Evolutionary conservation across 306 rosid species (phyloP).

Genomic region (Begonia masoniana): DNA sequence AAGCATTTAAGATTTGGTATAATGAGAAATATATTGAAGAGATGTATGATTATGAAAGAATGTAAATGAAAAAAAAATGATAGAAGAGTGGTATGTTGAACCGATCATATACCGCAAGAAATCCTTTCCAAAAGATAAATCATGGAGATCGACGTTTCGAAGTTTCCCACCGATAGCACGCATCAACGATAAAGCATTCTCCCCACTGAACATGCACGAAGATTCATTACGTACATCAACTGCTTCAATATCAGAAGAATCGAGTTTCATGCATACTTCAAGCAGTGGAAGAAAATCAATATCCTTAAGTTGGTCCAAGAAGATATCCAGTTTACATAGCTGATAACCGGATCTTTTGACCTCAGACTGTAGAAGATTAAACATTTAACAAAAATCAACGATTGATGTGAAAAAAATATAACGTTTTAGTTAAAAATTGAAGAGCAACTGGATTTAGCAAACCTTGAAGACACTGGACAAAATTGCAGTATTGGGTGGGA

Average conservation of each 20-base stretch:
- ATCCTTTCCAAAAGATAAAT: slow-evolving; percentile 47
- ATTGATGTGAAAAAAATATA: neutral
- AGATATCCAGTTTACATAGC: slow-evolving; percentile 43
- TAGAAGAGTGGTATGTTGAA: too few species aligned
- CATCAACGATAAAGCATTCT: slow-evolving; percentile 55
- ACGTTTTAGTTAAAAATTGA: neutral
- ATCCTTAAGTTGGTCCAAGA: slow-evolving; percentile 50
- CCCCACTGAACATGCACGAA: slow-evolving; percentile 40
- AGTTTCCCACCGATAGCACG: slow-evolving; percentile 56
- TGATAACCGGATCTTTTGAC: slow-evolving; percentile 31
- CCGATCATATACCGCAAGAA: slow-evolving; percentile 41
- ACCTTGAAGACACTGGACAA: slow-evolving; percentile 54
- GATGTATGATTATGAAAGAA: too few species aligned
- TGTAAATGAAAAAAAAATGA: neutral
- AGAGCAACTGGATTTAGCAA: slow-evolving; percentile 3
- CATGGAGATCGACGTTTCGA: slow-evolving; percentile 62
- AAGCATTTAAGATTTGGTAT: too few species aligned
- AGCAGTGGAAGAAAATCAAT: slow-evolving; percentile 53
- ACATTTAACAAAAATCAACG: slow-evolving; percentile 11
- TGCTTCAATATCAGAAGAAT: slow-evolving; percentile 50
- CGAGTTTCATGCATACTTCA: slow-evolving; percentile 42
- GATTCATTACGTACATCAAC: slow-evolving; percentile 51
- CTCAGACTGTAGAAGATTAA: slow-evolving; percentile 36
- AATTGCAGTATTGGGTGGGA: slow-evolving; percentile 40
- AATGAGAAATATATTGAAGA: too few species aligned